These are phyloP conservation scores for Ustilago trichophora DNA, from an alignment of 1,284 basidiomycete genomes.

Conservation along the genomic window DNA sequence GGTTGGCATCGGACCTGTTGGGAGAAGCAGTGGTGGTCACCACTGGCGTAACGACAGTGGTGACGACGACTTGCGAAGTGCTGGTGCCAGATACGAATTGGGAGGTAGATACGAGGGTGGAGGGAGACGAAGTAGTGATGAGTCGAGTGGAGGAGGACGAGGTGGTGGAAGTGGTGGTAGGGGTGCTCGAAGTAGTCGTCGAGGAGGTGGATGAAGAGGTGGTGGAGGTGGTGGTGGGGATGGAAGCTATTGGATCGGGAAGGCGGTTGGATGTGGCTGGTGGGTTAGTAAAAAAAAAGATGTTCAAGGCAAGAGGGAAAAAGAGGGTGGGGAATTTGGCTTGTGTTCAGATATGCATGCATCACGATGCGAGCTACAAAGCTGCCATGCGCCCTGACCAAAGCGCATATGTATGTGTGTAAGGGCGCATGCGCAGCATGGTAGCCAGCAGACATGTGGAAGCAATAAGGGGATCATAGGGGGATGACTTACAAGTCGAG, in stretches of 20 bases:
- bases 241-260: constrained; percentile 14
- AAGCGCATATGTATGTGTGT: neutral
- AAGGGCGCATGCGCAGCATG: neutral
- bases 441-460: neutral
- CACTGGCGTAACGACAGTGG: constrained; percentile 26
- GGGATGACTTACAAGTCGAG: constrained; percentile 17
- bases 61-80: constrained; percentile 36
- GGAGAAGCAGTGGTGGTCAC: constrained; percentile 34
- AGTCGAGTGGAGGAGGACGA: constrained; percentile 5
- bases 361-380: neutral
- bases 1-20: constrained; percentile 6
- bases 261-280: constrained; percentile 12
- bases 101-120: constrained; percentile 35
- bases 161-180: constrained; percentile 19
- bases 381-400: neutral
- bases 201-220: constrained; percentile 7
- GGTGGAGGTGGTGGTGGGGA: constrained; percentile 2
- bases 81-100: constrained; percentile 36
- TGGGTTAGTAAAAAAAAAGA: constrained; percentile 1
- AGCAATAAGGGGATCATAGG: neutral
- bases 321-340: too few species aligned
- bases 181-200: constrained; percentile 12
- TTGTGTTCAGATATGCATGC: too few species aligned
- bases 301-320: neutral
- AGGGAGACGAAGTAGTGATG: constrained; percentile 37